Conservation (phyloP, 23 red algal genomes). For the Pyropia yezoensis region DNA sequence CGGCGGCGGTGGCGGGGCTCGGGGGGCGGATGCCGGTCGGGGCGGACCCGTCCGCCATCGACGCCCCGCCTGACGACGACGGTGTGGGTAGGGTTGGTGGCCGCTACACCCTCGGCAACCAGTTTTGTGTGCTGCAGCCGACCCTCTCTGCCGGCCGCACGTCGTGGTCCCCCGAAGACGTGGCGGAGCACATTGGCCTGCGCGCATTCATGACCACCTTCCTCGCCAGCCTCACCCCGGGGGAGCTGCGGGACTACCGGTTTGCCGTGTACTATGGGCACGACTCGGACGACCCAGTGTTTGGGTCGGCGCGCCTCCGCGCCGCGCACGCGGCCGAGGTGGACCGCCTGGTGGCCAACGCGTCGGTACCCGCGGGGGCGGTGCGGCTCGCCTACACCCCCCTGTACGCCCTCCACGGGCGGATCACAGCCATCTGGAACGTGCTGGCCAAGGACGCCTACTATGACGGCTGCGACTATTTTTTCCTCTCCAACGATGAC, state of each 20-base stretch:
- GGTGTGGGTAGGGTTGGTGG: too few relatives aligned
- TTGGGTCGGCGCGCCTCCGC: slow-evolving; percentile 19
- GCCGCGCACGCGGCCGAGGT: slow-evolving; percentile 20
- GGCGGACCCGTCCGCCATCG: too few relatives aligned
- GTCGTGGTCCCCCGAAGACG: slow-evolving; percentile 30
- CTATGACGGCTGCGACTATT: slow-evolving; percentile 72
- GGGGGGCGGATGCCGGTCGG: too few relatives aligned
- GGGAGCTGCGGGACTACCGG: slow-evolving; percentile 23
- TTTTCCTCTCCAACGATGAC: slow-evolving; percentile 64
- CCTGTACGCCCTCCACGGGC: slow-evolving; percentile 47
- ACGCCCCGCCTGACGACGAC: too few relatives aligned
- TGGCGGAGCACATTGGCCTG: slow-evolving; percentile 38
- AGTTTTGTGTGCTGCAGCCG: slow-evolving; percentile 64
- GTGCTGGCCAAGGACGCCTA: slow-evolving; percentile 52
- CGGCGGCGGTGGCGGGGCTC: too few relatives aligned
- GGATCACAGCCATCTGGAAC: slow-evolving; percentile 78
- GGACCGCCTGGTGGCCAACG: slow-evolving; percentile 3
- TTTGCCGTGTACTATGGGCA: slow-evolving; percentile 73
- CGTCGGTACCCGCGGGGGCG: slow-evolving; percentile 14
- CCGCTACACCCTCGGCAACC: slow-evolving; percentile 26
- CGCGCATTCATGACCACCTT: slow-evolving; percentile 52
- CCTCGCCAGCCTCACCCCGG: slow-evolving; percentile 23
- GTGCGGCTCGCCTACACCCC: slow-evolving; percentile 41
- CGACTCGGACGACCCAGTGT: slow-evolving; percentile 57
- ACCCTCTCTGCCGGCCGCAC: slow-evolving; percentile 36